Conservation (phyloP, 768 basidiomycete genomes). For the Mycena galericulata region DNA sequence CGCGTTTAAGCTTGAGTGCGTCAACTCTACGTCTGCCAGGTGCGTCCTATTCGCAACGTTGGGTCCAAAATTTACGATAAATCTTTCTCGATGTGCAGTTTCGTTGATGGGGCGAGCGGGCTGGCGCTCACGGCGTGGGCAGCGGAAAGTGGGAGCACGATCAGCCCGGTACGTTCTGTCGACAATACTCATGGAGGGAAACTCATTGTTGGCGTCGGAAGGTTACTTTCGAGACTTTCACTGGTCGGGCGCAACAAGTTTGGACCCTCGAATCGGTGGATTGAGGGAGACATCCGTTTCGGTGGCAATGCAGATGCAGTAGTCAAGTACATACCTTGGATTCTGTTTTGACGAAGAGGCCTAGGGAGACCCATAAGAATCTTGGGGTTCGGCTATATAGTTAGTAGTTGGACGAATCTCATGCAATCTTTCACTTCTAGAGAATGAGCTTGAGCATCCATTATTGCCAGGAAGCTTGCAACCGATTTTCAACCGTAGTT, state of each 20-base stretch:
- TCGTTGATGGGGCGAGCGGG: conserved; percentile 11
- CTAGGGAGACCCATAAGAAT: background rate
- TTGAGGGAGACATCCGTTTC: conserved; percentile 2
- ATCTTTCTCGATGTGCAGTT: background rate
- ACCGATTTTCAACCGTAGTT: background rate
- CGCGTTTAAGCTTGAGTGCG: conserved; percentile 10
- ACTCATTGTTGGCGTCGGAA: conserved; percentile 1
- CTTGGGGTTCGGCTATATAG: background rate
- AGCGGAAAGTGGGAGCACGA: conserved; percentile 17
- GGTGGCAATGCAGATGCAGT: background rate
- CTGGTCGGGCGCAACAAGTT: conserved; percentile 7
- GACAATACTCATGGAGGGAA: background rate
- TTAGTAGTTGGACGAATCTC: background rate
- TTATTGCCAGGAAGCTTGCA: background rate
- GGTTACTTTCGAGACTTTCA: conserved; percentile 23
- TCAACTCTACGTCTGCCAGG: conserved; percentile 7
- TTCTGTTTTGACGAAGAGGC: background rate
- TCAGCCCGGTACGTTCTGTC: conserved; percentile 10
- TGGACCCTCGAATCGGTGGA: conserved; percentile 16
- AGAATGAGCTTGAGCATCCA: background rate
- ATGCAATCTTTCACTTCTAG: background rate
- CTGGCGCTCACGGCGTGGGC: conserved; percentile 18
- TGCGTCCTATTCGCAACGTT: background rate
- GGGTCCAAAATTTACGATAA: background rate
- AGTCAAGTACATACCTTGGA: background rate